Evolutionary conservation across 2,329 filamentous ascomycete genomes (phyloP).

Genomic region (Sarocladiaceae sp.): DNA sequence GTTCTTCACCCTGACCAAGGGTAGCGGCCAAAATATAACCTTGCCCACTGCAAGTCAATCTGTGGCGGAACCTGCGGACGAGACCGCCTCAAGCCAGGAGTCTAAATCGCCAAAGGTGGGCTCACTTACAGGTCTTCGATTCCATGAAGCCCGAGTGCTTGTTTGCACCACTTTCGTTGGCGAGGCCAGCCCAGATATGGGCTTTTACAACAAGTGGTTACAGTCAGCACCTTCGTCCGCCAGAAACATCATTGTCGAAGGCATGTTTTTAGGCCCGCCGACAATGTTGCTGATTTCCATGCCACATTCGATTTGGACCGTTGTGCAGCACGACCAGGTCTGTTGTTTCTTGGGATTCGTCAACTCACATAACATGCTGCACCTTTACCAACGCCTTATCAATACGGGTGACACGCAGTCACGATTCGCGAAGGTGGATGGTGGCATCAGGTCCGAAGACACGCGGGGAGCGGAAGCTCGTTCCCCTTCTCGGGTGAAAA

Average conservation of each 20-base stretch:
- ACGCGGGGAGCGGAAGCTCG: constrained; percentile 40
- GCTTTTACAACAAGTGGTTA: constrained; percentile 61
- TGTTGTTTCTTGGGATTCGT: constrained; percentile 61
- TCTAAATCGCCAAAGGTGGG: too few relatives aligned
- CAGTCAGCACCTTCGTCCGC: constrained; percentile 50
- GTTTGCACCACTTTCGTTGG: constrained; percentile 63
- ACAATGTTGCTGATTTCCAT: constrained; percentile 62
- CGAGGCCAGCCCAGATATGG: constrained; percentile 59
- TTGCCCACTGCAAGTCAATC: too few relatives aligned
- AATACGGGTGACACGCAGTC: constrained; percentile 36
- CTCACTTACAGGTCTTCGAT: constrained; percentile 47
- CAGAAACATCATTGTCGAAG: constrained; percentile 56
- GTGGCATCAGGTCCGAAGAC: constrained; percentile 50
- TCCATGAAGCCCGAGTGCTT: constrained; percentile 57
- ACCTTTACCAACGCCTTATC: constrained; percentile 54
- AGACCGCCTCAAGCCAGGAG: too few relatives aligned
- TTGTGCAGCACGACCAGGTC: constrained; percentile 60
- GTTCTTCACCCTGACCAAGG: constrained; percentile 49
- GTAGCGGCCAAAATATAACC: constrained; percentile 46
- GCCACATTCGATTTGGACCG: constrained; percentile 56
- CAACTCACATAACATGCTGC: constrained; percentile 61
- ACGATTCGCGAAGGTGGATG: constrained; percentile 48
- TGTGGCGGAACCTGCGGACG: too few relatives aligned
- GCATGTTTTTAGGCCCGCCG: constrained; percentile 61
- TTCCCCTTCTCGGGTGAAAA: constrained; percentile 21